Evolutionary conservation across 352 stramenopile genomes (phyloP).

Genomic region (Globisporangium carolinianum): DNA sequence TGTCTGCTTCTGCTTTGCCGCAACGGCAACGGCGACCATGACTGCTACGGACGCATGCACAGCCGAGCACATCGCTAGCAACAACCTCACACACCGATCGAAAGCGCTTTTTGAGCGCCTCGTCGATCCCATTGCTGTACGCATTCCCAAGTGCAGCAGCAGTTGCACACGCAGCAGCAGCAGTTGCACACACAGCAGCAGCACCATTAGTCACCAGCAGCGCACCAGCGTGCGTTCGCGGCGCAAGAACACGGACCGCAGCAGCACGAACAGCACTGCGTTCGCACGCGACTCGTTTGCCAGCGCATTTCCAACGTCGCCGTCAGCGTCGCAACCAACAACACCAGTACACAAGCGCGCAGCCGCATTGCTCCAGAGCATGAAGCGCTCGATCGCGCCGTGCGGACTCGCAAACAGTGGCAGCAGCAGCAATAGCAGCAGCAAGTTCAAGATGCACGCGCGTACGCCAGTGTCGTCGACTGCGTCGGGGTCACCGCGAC

Average conservation of each 20-base stretch:
- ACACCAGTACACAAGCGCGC: conserved; percentile 1
- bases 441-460: conserved; percentile 4
- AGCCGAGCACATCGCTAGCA: background rate
- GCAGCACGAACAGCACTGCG: background rate
- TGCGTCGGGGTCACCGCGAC: conserved; percentile 14
- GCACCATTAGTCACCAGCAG: background rate
- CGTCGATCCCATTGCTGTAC: conserved; percentile 3
- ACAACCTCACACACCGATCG: background rate
- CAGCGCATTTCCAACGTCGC: conserved; percentile 9
- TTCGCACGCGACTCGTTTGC: conserved; percentile 9
- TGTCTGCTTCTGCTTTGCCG: too few species aligned
- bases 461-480: conserved; percentile 2
- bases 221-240: background rate
- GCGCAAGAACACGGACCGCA: background rate
- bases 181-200: conserved; percentile 4
- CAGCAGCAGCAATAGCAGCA: conserved; percentile 1
- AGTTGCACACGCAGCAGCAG: conserved; percentile 5
- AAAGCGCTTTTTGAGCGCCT: conserved; percentile 3
- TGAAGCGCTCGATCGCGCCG: conserved; percentile 7
- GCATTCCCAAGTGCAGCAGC: conserved; percentile 3
- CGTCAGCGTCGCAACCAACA: conserved; percentile 2
- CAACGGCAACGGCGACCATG: background rate
- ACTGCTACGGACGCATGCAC: background rate
- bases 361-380: conserved; percentile 3
- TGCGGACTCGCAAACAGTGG: background rate